A percentile compares a stretch with the other conserved stretches of the same genome.
phyloP scores from a whole-genome alignment of 2,329 filamentous ascomycete genomes.

The Fusarium avenaceum region DNA sequence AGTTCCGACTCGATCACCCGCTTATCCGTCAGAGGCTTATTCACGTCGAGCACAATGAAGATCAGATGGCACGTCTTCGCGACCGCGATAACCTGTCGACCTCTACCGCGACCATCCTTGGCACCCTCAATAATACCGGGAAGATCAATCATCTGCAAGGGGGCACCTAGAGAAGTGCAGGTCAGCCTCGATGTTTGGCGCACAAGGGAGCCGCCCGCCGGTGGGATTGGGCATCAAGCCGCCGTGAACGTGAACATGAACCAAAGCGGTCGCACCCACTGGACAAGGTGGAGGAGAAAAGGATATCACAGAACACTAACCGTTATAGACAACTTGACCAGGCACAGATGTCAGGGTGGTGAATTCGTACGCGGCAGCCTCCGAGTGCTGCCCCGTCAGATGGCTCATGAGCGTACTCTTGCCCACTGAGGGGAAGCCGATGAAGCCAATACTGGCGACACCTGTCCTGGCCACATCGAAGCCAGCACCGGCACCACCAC shows the following conservation, averaged over 20 bases:
- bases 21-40: conserved; percentile 98
- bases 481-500: conserved; percentile 76
- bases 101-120: conserved; percentile 97
- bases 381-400: conserved; percentile 95
- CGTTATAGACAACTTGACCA: conserved; percentile 95
- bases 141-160: conserved; percentile 97
- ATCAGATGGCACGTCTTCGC: conserved; percentile 99
- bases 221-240: conserved; percentile 39
- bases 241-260: not conserved
- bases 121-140: conserved; percentile 99
- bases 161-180: conserved; percentile 70
- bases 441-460: conserved; percentile 97
- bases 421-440: conserved; percentile 97
- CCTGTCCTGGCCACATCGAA: conserved; percentile 99
- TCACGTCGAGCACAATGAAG: conserved; percentile 98
- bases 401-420: conserved; percentile 98
- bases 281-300: conserved; percentile 16
- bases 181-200: conserved; percentile 40
- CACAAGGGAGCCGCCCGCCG: conserved; percentile 21
- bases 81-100: conserved; percentile 97
- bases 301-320: conserved; percentile 53
- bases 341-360: conserved; percentile 98
- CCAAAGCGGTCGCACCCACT: conserved; percentile 20
- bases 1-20: conserved; percentile 93
- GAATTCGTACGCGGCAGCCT: conserved; percentile 98